A percentile compares a stretch with the other conserved stretches of the same genome.
phyloP scores from a whole-genome alignment of 345 rosid species.

The Sonneratia alba region DNA sequence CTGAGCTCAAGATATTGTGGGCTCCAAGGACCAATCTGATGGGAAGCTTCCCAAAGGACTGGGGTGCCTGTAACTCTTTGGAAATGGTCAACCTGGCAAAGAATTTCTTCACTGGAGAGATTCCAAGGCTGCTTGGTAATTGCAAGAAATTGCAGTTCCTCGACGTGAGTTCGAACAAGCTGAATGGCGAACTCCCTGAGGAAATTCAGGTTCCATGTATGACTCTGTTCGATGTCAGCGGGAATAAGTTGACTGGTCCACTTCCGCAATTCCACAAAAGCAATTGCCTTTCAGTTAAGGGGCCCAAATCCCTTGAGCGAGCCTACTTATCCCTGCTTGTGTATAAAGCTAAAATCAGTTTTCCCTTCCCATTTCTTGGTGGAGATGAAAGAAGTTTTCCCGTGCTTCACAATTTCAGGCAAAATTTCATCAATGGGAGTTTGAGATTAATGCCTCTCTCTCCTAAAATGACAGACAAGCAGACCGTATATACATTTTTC shows the following conservation, averaged over 20 bases:
- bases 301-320: slow-evolving; percentile 22
- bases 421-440: slow-evolving; percentile 63
- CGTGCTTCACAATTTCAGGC: slow-evolving; percentile 60
- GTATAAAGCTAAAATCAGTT: slow-evolving; percentile 31
- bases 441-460: slow-evolving; percentile 43
- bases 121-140: slow-evolving; percentile 37
- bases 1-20: slow-evolving; percentile 72
- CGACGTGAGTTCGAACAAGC: slow-evolving; percentile 60
- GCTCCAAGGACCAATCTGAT: slow-evolving; percentile 69
- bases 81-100: slow-evolving; percentile 72
- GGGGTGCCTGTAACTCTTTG: slow-evolving; percentile 71
- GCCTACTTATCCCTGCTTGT: slow-evolving; percentile 51
- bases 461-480: slow-evolving; percentile 41
- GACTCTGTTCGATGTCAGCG: slow-evolving; percentile 67
- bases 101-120: slow-evolving; percentile 55
- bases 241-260: slow-evolving; percentile 54
- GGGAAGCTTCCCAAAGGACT: slow-evolving; percentile 47
- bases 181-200: slow-evolving; percentile 44
- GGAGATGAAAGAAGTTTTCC: slow-evolving; percentile 32
- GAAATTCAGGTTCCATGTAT: slow-evolving; percentile 71
- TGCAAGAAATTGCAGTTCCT: slow-evolving; percentile 65
- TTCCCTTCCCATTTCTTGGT: slow-evolving; percentile 16
- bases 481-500: slow-evolving; percentile 40
- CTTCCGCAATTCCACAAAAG: slow-evolving; percentile 44
- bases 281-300: slow-evolving; percentile 37